phyloP scores from a whole-genome alignment of 2,329 filamentous ascomycete species.

The Drechslerella dactyloides region DNA sequence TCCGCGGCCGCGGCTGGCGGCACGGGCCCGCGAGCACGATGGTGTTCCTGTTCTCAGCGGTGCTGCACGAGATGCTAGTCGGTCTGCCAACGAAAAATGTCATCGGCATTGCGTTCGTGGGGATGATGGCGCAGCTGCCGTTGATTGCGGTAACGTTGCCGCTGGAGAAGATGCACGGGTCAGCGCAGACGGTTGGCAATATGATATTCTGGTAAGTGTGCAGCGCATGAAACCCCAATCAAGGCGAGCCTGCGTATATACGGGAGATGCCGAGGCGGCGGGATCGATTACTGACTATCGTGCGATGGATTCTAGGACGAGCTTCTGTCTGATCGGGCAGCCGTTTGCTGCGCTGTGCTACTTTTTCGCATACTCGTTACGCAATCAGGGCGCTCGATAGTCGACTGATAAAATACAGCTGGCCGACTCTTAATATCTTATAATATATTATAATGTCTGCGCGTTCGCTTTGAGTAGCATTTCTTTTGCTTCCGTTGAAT shows the following conservation, averaged over 20 bases:
- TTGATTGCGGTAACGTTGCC: constrained; percentile 81
- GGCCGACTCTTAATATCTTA: too few species aligned
- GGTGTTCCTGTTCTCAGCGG: constrained; percentile 86
- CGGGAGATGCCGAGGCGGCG: too few species aligned
- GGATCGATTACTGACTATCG: neutral
- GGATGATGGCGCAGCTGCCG: constrained; percentile 92
- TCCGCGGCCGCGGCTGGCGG: constrained; percentile 82
- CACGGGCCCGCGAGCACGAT: constrained; percentile 72
- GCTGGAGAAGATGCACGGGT: constrained; percentile 76
- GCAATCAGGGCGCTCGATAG: constrained; percentile 24
- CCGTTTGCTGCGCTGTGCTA: constrained; percentile 90
- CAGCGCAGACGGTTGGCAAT: constrained; percentile 81
- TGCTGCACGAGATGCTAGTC: constrained; percentile 90
- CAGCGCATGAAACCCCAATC: too few species aligned
- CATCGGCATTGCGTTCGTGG: constrained; percentile 87
- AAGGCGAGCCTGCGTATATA: too few species aligned
- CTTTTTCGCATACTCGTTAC: constrained; percentile 76
- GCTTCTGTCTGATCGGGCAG: constrained; percentile 93
- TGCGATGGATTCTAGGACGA: constrained; percentile 65
- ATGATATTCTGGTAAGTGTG: constrained; percentile 83
- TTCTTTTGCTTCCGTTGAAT: too few species aligned
- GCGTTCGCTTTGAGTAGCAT: too few species aligned
- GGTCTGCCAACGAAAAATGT: constrained; percentile 94
- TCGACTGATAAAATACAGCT: too few species aligned
- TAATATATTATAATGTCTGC: too few species aligned